phyloP scores from a whole-genome alignment of 768 basidiomycete genomes.

The Tricholoma sp. region DNA sequence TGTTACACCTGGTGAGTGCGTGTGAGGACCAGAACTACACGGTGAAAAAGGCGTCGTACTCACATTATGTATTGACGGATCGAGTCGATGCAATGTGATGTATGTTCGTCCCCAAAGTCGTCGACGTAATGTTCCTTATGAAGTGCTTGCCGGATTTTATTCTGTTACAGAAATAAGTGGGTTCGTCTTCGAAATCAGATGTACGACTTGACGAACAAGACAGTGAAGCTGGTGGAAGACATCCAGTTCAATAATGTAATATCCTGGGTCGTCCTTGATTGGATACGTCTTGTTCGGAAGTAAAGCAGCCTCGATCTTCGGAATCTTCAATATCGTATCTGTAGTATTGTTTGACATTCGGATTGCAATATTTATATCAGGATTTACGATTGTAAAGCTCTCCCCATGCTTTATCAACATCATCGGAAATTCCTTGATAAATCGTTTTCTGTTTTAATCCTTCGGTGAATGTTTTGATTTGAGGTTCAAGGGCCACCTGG shows the following conservation, averaged over 20 bases:
- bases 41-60: background rate
- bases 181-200: background rate
- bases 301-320: background rate
- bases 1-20: too few species aligned
- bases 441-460: background rate
- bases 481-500: background rate
- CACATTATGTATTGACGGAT: background rate
- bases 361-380: too few species aligned
- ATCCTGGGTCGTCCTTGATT: background rate
- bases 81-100: background rate
- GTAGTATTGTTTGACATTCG: background rate
- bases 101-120: background rate
- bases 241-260: background rate
- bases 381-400: background rate
- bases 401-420: background rate
- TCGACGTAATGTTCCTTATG: background rate
- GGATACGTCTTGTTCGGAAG: conserved; percentile 2
- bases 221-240: background rate
- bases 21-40: too few species aligned
- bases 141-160: background rate
- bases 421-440: background rate
- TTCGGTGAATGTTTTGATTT: background rate
- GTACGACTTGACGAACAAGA: background rate
- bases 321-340: background rate
- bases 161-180: background rate